A percentile compares a stretch with the other conserved stretches of the same genome.
These are phyloP conservation scores for Aphanomyces astaci DNA, from an alignment of 352 stramenopile genomes.

Conservation along the genomic window DNA sequence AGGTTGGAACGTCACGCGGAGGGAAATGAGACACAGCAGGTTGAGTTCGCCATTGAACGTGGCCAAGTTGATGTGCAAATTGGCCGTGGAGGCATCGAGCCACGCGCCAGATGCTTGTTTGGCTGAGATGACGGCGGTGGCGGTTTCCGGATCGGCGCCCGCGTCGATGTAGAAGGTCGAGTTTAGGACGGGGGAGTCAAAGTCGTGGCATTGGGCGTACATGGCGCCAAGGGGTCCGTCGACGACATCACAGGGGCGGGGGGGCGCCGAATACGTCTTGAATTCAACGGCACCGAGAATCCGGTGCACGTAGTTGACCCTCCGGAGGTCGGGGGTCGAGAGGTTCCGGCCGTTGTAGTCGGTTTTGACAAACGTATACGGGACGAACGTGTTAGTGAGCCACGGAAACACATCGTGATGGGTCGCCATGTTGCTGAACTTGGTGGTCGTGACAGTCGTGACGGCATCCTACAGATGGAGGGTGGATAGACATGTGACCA, in stretches of 20 bases:
- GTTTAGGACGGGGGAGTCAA: neutral
- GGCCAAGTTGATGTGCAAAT: neutral
- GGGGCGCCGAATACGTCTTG: neutral
- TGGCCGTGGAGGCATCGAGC: neutral
- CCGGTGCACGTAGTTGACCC: neutral
- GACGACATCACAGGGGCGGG: neutral
- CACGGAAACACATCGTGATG: conserved; percentile 1
- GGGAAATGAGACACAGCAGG: neutral
- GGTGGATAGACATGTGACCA: neutral
- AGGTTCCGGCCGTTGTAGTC: neutral
- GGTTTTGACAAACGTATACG: neutral
- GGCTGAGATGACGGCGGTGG: neutral
- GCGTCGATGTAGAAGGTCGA: neutral
- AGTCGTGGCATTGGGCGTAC: neutral
- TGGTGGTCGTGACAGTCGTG: neutral
- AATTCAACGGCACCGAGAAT: neutral
- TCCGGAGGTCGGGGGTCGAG: neutral
- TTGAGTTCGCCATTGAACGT: conserved; percentile 19
- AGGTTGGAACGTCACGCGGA: neutral
- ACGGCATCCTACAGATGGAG: neutral
- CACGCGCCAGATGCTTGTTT: neutral
- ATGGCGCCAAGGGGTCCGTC: neutral
- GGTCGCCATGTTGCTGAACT: conserved; percentile 10
- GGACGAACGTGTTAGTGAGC: conserved; percentile 2
- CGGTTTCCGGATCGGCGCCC: neutral